Base-by-base conservation (phyloP, 176 grass and related monocot species). In the Melocanna baccifera region DNA sequence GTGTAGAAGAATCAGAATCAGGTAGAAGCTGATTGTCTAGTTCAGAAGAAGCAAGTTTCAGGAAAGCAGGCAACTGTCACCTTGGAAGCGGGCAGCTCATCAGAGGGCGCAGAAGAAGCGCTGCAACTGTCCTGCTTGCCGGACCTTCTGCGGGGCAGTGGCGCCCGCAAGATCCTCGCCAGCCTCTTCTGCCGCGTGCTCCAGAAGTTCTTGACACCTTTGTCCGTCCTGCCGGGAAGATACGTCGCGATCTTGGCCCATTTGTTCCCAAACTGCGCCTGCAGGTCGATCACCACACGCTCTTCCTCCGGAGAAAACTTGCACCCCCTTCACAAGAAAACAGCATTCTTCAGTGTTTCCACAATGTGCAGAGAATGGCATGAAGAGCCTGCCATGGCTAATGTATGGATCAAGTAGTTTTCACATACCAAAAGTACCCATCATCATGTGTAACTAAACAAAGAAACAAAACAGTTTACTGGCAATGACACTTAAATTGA, bases 141-240 rank as follows among this genome's bases (percentile, higher is more conserved):
- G 32, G 62, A 14, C 29, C 63, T 81, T 53, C 71, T 52, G 36
- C 84, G 50, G 0, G 61, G 43, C 57, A 70, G 11, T 6, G 91
- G 62, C 29, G 46, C 45, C 14, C 22, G 8, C 3, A 70, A 3
- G 10, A 69, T 76, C 71, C 88, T 81, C 11, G 82, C 73, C 14
- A 88, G 87, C 67, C 85, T 77, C 77, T 92, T 92, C 81, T 87
- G 81, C 22, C 81, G 64, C 18, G 83, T 92, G 77, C 87, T 94
- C 92, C 90, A 94, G 77, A 89, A 86, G 62, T 94, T 94, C 77
- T 94, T 94, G 63, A 90, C 88, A 26, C 92, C 90, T 56, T 94
- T 94, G 73, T 94, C 92, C 4, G 90, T 94, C 64, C 87, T 85
- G 7, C 92, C 92, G 26, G 34, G 28, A 0, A 94, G 88, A 19